Conservation (phyloP, 2,329 filamentous ascomycete species). For the Penicillium sp. region DNA sequence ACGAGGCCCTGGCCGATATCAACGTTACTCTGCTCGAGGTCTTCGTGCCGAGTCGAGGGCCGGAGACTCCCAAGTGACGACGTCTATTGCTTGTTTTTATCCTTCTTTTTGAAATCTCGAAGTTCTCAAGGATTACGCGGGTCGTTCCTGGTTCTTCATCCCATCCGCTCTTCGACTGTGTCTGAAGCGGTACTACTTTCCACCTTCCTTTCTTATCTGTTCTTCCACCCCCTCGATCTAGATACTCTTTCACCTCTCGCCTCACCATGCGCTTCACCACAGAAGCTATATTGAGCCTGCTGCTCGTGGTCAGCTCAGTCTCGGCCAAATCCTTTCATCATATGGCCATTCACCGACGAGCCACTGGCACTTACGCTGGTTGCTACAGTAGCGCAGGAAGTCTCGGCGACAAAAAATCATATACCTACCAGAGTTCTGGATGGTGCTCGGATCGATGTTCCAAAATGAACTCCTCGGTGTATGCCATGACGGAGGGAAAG, state of each 20-base stretch:
- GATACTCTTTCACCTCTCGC: neutral
- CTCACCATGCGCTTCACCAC: constrained; percentile 35
- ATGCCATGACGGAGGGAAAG: constrained; percentile 64
- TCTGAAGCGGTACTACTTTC: constrained; percentile 24
- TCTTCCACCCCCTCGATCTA: no score
- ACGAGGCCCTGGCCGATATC: neutral
- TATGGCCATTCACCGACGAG: constrained; percentile 14
- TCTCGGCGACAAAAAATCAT: constrained; percentile 53
- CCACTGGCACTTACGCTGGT: constrained; percentile 44
- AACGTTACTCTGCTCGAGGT: neutral
- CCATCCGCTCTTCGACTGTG: constrained; percentile 20
- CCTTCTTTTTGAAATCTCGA: constrained; percentile 10
- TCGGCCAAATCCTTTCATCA: constrained; percentile 24
- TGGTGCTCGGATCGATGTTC: constrained; percentile 60
- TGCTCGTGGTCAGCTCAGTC: constrained; percentile 28
- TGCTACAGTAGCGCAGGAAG: constrained; percentile 57
- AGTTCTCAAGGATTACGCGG: constrained; percentile 41
- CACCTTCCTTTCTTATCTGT: constrained; percentile 6
- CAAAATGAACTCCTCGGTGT: constrained; percentile 57
- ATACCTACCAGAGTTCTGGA: constrained; percentile 58
- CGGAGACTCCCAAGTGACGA: neutral
- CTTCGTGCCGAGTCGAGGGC: neutral
- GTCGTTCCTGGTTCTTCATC: constrained; percentile 40
- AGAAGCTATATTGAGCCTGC: constrained; percentile 29
- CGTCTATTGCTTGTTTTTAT: neutral